A percentile compares a stretch with the other conserved stretches of the same genome.
Conservation (phyloP, 1,139 yeast species). For the Debaryomyces subglobosus region DNA sequence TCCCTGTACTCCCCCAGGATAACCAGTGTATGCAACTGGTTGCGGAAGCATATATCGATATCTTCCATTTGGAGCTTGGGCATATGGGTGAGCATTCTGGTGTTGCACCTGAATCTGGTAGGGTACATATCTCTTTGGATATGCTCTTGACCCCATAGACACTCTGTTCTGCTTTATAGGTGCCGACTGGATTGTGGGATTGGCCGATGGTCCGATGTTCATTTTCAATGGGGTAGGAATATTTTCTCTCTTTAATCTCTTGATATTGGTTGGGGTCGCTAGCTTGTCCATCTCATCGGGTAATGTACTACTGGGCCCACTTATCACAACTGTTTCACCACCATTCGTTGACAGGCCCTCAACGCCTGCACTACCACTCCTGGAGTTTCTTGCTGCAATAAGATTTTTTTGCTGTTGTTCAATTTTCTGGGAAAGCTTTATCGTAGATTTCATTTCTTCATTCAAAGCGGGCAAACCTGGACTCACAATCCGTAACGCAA, state of each 20-base stretch:
- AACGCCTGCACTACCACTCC: slow-evolving; percentile 7
- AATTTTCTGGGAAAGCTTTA: slow-evolving; percentile 47
- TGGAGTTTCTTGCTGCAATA: slow-evolving; percentile 42
- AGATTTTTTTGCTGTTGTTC: slow-evolving; percentile 51
- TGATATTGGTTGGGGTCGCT: slow-evolving; percentile 19
- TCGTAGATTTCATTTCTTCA: slow-evolving; percentile 51
- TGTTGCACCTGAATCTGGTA: slow-evolving; percentile 16
- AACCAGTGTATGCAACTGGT: neutral
- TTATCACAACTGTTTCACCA: slow-evolving; percentile 7
- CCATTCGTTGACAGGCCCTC: slow-evolving; percentile 9
- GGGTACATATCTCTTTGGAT: slow-evolving; percentile 7
- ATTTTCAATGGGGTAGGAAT: slow-evolving; percentile 47
- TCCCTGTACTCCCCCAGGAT: slow-evolving; percentile 1
- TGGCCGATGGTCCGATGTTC: slow-evolving; percentile 22
- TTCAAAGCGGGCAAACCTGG: slow-evolving; percentile 54
- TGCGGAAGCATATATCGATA: slow-evolving; percentile 5
- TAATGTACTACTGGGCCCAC: neutral
- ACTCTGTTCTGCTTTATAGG: slow-evolving; percentile 33
- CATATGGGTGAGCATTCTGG: slow-evolving; percentile 9
- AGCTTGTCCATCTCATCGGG: slow-evolving; percentile 23
- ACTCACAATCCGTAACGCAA: slow-evolving; percentile 43
- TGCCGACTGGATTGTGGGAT: slow-evolving; percentile 47
- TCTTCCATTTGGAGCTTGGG: slow-evolving; percentile 6
- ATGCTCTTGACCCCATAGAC: slow-evolving; percentile 5
- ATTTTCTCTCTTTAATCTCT: slow-evolving; percentile 46